Percentiles rank a stretch among this genome's conserved stretches.
Conservation (phyloP, 2,329 filamentous ascomycete species). For the Colletotrichum australisinense region DNA sequence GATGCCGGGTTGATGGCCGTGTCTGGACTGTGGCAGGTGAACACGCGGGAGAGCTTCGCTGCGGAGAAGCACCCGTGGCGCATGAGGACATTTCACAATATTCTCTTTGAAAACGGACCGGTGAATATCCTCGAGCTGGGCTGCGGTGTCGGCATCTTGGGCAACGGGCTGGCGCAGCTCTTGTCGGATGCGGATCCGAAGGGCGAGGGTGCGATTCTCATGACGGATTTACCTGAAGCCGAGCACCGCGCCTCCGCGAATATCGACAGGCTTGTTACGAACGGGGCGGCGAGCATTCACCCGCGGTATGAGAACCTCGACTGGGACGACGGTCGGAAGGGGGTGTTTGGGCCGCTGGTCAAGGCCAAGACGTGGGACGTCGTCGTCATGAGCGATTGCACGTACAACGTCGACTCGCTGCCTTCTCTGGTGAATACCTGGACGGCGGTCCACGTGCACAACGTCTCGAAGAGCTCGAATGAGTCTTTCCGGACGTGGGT, state of each 20-base stretch:
- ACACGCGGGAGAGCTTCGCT: slow-evolving; percentile 23
- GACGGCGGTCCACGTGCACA: slow-evolving; percentile 57
- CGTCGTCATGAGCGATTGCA: slow-evolving; percentile 69
- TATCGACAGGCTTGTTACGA: slow-evolving; percentile 46
- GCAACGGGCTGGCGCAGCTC: slow-evolving; percentile 57
- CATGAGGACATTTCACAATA: slow-evolving; percentile 33
- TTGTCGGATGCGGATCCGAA: slow-evolving; percentile 41
- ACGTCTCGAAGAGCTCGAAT: slow-evolving; percentile 38
- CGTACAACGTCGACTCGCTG: slow-evolving; percentile 69
- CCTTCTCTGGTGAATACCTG: slow-evolving; percentile 65
- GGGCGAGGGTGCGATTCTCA: slow-evolving; percentile 51
- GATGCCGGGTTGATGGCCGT: slow-evolving; percentile 64
- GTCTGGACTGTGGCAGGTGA: slow-evolving; percentile 43
- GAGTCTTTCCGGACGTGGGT: slow-evolving; percentile 52
- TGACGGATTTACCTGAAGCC: slow-evolving; percentile 68
- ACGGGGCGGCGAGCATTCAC: background rate
- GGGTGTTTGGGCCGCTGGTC: slow-evolving; percentile 55
- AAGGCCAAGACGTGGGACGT: slow-evolving; percentile 61
- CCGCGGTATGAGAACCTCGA: slow-evolving; percentile 66
- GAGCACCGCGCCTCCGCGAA: slow-evolving; percentile 61
- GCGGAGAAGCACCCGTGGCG: background rate
- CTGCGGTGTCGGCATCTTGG: slow-evolving; percentile 67
- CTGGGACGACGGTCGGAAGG: slow-evolving; percentile 63
- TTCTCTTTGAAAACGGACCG: slow-evolving; percentile 41
- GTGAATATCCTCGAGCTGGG: slow-evolving; percentile 66